phyloP scores from a whole-genome alignment of 768 basidiomycete species.

The Chlorophyllum brunneum region DNA sequence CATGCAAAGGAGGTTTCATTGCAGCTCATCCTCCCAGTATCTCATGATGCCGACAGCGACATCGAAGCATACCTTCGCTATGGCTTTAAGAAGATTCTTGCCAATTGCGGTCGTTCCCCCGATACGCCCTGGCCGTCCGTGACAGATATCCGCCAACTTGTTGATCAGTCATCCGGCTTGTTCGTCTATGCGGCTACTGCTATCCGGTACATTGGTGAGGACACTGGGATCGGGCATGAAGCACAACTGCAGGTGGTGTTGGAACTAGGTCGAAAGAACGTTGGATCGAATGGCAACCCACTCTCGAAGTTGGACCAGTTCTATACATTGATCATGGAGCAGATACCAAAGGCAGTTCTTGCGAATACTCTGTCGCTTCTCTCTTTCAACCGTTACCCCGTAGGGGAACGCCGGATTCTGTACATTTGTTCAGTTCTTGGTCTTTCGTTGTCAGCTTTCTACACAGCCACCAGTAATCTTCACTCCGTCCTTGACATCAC shows the following conservation, averaged over 20 bases:
- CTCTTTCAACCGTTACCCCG: neutral
- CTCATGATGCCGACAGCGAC: constrained; percentile 3
- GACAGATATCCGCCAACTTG: constrained; percentile 14
- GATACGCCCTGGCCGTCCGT: constrained; percentile 18
- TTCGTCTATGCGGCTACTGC: constrained; percentile 25
- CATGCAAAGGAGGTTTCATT: neutral
- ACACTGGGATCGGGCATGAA: too few species aligned
- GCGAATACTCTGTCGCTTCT: neutral
- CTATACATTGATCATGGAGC: neutral
- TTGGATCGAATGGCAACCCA: neutral
- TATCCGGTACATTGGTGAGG: constrained; percentile 20
- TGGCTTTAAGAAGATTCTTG: neutral
- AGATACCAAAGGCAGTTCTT: neutral
- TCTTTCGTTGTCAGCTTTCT: neutral
- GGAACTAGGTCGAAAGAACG: too few species aligned
- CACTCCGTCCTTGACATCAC: neutral
- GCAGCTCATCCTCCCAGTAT: constrained; percentile 3
- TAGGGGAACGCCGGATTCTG: too few species aligned
- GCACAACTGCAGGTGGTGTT: too few species aligned
- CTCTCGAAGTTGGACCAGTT: neutral
- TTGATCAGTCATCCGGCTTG: constrained; percentile 19
- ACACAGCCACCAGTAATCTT: neutral
- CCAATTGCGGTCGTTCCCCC: neutral
- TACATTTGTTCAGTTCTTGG: neutral
- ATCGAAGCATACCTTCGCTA: neutral